Evolutionary conservation across 2,329 filamentous ascomycete species (phyloP), one percentile per base, ranked within the genome.

Genomic region (Diatrype stigma): DNA sequence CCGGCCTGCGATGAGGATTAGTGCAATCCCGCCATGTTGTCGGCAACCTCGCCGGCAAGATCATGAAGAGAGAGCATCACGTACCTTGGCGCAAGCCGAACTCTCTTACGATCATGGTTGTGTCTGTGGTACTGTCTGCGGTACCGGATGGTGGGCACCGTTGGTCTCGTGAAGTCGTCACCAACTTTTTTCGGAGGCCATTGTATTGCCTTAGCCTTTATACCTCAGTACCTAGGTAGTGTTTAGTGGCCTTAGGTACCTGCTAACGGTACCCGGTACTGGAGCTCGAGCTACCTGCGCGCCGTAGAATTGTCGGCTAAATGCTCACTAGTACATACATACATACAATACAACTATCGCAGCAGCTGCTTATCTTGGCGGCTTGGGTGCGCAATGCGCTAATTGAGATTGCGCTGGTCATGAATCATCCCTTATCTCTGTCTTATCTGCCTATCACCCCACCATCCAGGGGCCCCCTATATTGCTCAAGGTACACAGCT

Each of bases 1-100:
- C 58, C 76, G 79, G 75, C 79, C 81, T 85, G 53, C 5, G 26
- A 30, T 30, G 26, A 30, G 5, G 26, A 10, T 30, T 30, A 30
- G 26, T 6, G 26, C 10, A 6, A 30, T n/a, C n/a, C n/a, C n/a
- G n/a, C n/a, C n/a, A n/a, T n/a, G n/a, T n/a, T n/a, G n/a, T n/a
- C n/a, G n/a, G n/a, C n/a, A n/a, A n/a, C n/a, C n/a, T n/a, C n/a
- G n/a, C n/a, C n/a, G n/a, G n/a, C n/a, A 37, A 16, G 34, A 14
- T 14, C 7, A 14, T 7, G 30, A 14, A 34, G 30, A 34, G 7
- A 34, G 14, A 26, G 11, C 8, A 8, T 12, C 14, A 46, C 49
- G 38, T 59, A 65, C 65, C 64, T 47, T 66, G 63, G 50, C 65
- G 64, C 40, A 59, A 46, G 42, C 64, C 60, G n/a, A 65, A 52